Percentiles rank a stretch among this genome's conserved stretches.
phyloP scores from a whole-genome alignment of 306 rosid species.

The Aeschynomene evenia region DNA sequence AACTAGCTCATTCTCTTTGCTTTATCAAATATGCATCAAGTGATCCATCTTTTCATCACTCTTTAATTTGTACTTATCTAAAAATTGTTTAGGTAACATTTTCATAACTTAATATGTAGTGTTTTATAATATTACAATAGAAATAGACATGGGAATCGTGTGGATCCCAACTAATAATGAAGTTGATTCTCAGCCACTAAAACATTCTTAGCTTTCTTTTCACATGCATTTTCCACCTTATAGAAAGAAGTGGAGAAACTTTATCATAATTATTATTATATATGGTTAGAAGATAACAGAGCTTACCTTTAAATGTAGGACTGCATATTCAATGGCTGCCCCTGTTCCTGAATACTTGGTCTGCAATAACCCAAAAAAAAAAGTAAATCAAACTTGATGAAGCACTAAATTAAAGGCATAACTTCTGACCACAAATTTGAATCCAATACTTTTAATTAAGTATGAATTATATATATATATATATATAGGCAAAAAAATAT shows the following conservation, averaged over 20 bases:
- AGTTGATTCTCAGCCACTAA: conserved; percentile 18
- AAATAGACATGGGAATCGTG: conserved; percentile 20
- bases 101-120: background rate
- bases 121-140: background rate
- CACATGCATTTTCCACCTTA: conserved; percentile 12
- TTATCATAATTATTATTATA: too few species aligned
- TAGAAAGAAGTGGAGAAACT: background rate
- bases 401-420: background rate
- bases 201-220: conserved; percentile 14
- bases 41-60: background rate
- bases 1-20: background rate
- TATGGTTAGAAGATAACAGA: conserved; percentile 12
- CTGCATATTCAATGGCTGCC: conserved; percentile 98
- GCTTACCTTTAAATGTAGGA: conserved; percentile 68
- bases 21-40: conserved; percentile 5
- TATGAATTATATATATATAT: background rate
- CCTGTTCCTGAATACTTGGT: conserved; percentile 80
- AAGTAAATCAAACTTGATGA: conserved; percentile 26
- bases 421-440: background rate
- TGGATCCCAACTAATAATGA: conserved; percentile 35
- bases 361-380: conserved; percentile 49
- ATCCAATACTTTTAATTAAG: background rate
- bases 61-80: background rate
- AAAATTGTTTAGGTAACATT: background rate
- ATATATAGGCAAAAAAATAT: background rate